These are phyloP conservation scores for Psidium friedrichsthalianum DNA, from an alignment of 345 rosid species.

Conservation along the genomic window DNA sequence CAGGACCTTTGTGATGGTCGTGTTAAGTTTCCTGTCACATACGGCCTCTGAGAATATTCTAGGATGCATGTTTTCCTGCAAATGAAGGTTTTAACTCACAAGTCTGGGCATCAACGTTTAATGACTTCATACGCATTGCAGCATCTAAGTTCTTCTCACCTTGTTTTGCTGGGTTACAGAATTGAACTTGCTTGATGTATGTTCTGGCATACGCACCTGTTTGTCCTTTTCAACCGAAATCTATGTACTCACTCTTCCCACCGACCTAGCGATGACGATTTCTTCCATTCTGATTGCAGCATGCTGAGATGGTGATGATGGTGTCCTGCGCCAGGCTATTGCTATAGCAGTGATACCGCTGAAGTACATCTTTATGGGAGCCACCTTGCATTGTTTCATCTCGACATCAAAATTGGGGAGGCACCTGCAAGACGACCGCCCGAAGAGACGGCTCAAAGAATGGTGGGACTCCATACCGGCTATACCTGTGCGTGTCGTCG, in stretches of 20 bases:
- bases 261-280: background rate
- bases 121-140: background rate
- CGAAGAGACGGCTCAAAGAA: conserved; percentile 54
- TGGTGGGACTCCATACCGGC: conserved; percentile 96
- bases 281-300: conserved; percentile 31
- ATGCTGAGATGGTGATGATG: conserved; percentile 44
- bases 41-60: background rate
- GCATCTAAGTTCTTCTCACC: background rate
- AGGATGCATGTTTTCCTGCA: background rate
- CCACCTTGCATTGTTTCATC: conserved; percentile 14
- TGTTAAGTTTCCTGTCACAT: background rate
- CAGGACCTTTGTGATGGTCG: background rate
- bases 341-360: conserved; percentile 46
- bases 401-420: conserved; percentile 43
- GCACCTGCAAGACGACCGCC: conserved; percentile 28
- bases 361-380: conserved; percentile 36
- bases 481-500: conserved; percentile 39
- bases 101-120: background rate
- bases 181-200: background rate
- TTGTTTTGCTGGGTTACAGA: background rate
- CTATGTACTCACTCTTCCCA: background rate
- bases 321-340: conserved; percentile 28
- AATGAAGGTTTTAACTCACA: background rate
- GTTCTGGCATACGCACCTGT: background rate
- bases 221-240: background rate